A percentile compares a stretch with the other conserved stretches of the same genome.
Evolutionary conservation across 805 yeast genomes (phyloP).

Genomic region (Ogataea nakhonphanomensis): DNA sequence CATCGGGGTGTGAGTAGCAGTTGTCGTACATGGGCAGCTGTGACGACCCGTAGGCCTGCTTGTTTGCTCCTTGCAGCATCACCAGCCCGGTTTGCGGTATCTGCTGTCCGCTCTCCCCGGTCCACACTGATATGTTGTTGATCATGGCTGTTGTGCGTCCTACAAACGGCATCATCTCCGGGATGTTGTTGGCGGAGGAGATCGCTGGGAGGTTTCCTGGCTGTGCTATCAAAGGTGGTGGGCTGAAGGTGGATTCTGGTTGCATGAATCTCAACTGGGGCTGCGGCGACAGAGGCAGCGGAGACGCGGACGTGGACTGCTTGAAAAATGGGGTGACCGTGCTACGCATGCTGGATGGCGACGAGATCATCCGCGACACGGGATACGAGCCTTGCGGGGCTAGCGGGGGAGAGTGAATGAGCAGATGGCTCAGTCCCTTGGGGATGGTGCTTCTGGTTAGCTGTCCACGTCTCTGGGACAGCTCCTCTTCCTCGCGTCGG

Average conservation of each 20-base stretch:
- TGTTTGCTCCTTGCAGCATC: slow-evolving; percentile 22
- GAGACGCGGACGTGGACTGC: background rate
- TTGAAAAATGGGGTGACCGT: slow-evolving; percentile 1
- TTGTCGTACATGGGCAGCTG: slow-evolving; percentile 4
- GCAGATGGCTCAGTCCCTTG: slow-evolving; percentile 47
- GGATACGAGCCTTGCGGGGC: slow-evolving; percentile 25
- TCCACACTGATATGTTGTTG: slow-evolving; percentile 59
- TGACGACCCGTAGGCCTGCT: slow-evolving; percentile 3
- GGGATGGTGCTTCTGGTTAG: slow-evolving; percentile 52
- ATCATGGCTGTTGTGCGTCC: slow-evolving; percentile 59
- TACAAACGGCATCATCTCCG: slow-evolving; percentile 34
- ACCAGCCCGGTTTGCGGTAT: slow-evolving; percentile 36
- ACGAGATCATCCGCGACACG: slow-evolving; percentile 20
- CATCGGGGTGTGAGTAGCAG: slow-evolving; percentile 7
- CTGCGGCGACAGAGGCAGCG: slow-evolving; percentile 1
- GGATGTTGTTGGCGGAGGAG: slow-evolving; percentile 15
- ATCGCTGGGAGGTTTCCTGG: slow-evolving; percentile 1
- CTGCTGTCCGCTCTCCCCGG: slow-evolving; percentile 45
- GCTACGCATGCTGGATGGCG: slow-evolving; percentile 11
- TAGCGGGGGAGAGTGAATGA: slow-evolving; percentile 39
- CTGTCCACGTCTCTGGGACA: slow-evolving; percentile 46
- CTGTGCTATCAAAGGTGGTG: slow-evolving; percentile 2
- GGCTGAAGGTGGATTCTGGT: slow-evolving; percentile 2
- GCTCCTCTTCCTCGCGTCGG: slow-evolving; percentile 44
- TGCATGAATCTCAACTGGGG: background rate